Conservation (phyloP, 192 early-diverging fungal species). For the Coemansia sp. region DNA sequence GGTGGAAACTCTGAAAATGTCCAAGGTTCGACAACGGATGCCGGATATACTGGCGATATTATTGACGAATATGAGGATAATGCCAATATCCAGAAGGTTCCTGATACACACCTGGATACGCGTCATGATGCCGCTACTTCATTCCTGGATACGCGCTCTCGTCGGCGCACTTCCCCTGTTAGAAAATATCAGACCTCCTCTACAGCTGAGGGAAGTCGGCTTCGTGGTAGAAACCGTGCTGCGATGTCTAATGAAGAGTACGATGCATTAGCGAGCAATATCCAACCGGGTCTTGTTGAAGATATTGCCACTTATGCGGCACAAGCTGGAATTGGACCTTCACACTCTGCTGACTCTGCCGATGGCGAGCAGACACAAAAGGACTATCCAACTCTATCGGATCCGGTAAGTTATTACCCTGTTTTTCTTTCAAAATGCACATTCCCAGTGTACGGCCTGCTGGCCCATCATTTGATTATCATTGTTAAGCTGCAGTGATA, state of each 20-base stretch:
- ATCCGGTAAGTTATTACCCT: conserved; percentile 24
- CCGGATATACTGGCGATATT: conserved; percentile 11
- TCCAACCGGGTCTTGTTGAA: conserved; percentile 22
- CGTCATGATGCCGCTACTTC: background rate
- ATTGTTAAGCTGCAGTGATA: background rate
- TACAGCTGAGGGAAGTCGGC: conserved; percentile 25
- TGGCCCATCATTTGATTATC: background rate
- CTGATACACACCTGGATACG: background rate
- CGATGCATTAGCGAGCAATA: conserved; percentile 27
- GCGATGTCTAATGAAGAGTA: conserved; percentile 33
- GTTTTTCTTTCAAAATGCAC: background rate
- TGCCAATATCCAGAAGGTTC: conserved; percentile 3
- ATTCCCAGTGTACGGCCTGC: background rate
- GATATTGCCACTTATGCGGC: conserved; percentile 22
- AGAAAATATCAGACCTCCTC: conserved; percentile 14
- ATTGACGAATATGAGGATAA: conserved; percentile 7
- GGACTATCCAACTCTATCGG: conserved; percentile 19
- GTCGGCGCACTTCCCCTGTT: conserved; percentile 14
- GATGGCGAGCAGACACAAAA: conserved; percentile 2
- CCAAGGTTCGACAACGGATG: background rate
- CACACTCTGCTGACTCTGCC: background rate
- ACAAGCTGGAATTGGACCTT: conserved; percentile 17
- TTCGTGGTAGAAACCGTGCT: conserved; percentile 25
- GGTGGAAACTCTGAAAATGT: background rate
- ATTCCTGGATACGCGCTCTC: conserved; percentile 18